A percentile compares a stretch with the other conserved stretches of the same genome.
Evolutionary conservation across 768 basidiomycete genomes (phyloP).

Genomic region (Crassisporium funariophilum): DNA sequence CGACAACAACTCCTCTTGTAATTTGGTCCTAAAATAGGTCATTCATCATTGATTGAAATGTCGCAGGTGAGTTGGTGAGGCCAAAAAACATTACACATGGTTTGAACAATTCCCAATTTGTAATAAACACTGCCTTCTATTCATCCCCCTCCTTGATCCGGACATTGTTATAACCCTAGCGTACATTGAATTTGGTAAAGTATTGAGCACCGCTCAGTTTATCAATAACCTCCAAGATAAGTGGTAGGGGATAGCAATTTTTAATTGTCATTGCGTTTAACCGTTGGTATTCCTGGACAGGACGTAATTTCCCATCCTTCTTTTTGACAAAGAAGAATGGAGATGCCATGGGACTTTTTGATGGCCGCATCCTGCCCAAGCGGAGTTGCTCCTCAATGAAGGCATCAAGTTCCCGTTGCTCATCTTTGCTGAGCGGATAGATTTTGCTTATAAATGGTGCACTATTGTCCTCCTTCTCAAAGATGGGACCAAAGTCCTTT

Average conservation of each 20-base stretch:
- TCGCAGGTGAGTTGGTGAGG: not conserved
- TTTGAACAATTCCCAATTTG: not conserved
- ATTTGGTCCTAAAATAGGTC: slow-evolving; percentile 28
- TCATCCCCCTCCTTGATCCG: slow-evolving; percentile 30
- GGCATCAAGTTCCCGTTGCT: not conserved
- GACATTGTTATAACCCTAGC: slow-evolving; percentile 9
- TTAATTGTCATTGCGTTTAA: slow-evolving; percentile 32
- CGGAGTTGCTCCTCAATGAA: not conserved
- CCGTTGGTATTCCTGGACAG: slow-evolving; percentile 27
- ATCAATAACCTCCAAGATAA: slow-evolving; percentile 25
- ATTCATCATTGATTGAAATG: not conserved
- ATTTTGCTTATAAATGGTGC: not conserved
- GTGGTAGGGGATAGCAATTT: slow-evolving; percentile 30
- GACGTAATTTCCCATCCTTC: slow-evolving; percentile 13
- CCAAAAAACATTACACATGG: not conserved
- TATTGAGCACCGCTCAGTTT: slow-evolving; percentile 11
- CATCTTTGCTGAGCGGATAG: not conserved
- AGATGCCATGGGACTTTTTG: not conserved
- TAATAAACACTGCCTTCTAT: slow-evolving; percentile 11
- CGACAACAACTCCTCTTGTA: slow-evolving; percentile 34
- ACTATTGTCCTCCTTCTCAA: not conserved
- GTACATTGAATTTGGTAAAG: slow-evolving; percentile 34
- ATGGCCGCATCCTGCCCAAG: not conserved
- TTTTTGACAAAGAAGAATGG: not conserved
- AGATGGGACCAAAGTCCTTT: slow-evolving; percentile 5